These are phyloP conservation scores for Sporothrix pseudoabietina DNA, from an alignment of 2,329 filamentous ascomycete genomes.

Conservation along the genomic window DNA sequence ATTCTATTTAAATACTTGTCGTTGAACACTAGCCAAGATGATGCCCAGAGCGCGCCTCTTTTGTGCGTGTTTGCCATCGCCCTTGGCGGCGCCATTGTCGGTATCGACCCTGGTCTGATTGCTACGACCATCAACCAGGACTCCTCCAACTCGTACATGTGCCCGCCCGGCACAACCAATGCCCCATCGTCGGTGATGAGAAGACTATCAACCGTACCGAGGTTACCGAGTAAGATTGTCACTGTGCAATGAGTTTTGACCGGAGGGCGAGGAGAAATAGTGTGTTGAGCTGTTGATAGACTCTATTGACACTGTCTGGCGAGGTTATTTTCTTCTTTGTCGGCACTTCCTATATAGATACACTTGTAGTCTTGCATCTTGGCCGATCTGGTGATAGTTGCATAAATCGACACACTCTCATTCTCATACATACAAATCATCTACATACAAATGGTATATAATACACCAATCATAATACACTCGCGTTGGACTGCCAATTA, in stretches of 20 bases:
- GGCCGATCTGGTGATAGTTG: neutral
- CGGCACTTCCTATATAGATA: too few relatives aligned
- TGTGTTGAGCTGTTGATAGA: neutral
- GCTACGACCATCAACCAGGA: slow-evolving; percentile 19
- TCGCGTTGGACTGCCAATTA: neutral
- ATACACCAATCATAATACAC: slow-evolving; percentile 5
- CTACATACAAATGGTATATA: neutral
- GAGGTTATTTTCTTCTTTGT: neutral
- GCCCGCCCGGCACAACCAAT: slow-evolving; percentile 12
- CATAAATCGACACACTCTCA: neutral
- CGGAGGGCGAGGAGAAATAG: neutral
- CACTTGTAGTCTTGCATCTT: too few relatives aligned
- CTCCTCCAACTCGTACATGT: slow-evolving; percentile 15
- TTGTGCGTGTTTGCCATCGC: slow-evolving; percentile 11
- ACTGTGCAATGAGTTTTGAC: neutral
- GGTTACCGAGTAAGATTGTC: neutral
- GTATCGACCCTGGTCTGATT: slow-evolving; percentile 23
- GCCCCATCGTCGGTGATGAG: neutral
- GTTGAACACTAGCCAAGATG: neutral
- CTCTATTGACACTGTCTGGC: neutral
- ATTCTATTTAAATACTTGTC: too few relatives aligned
- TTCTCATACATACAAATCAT: neutral
- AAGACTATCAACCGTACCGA: neutral
- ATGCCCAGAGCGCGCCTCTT: slow-evolving; percentile 17
- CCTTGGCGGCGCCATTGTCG: slow-evolving; percentile 17